A percentile compares a stretch with the other conserved stretches of the same genome.
Conservation (phyloP, 2,329 filamentous ascomycete species). For the Clathrospora elynae region DNA sequence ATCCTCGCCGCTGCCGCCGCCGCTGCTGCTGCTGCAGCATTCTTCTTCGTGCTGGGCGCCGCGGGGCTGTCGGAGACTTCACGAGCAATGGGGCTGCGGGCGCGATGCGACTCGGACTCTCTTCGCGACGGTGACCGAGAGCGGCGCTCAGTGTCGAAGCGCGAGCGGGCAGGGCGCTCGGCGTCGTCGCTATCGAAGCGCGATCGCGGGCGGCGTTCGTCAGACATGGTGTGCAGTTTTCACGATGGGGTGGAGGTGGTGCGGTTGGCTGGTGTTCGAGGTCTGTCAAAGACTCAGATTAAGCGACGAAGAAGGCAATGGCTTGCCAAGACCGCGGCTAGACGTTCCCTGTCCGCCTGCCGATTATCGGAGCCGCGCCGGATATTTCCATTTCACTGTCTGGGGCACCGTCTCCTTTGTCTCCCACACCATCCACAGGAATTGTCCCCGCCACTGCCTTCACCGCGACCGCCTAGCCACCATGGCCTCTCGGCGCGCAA, state of each 20-base stretch:
- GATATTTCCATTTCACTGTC: constrained; percentile 14
- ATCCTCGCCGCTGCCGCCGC: constrained; percentile 76
- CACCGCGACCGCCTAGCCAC: constrained; percentile 19
- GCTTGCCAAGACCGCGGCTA: constrained; percentile 13
- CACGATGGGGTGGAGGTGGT: constrained; percentile 4
- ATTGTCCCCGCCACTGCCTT: constrained; percentile 22
- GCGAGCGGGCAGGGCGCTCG: constrained; percentile 64
- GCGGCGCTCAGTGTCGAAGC: constrained; percentile 72
- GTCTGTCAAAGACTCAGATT: neutral
- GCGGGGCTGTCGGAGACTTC: constrained; percentile 54
- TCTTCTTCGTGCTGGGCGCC: constrained; percentile 58
- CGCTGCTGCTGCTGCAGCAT: constrained; percentile 65
- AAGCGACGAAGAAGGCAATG: constrained; percentile 3
- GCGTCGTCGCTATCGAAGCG: constrained; percentile 92
- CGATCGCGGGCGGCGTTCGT: constrained; percentile 83
- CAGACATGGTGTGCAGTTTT: constrained; percentile 65
- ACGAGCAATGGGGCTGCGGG: constrained; percentile 76
- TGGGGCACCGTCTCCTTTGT: constrained; percentile 9
- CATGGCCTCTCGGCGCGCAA: constrained; percentile 53
- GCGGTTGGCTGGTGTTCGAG: constrained; percentile 3
- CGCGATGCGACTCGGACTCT: constrained; percentile 71
- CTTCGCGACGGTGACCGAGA: constrained; percentile 71
- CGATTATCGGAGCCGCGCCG: too few relatives aligned
- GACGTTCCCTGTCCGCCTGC: constrained; percentile 4
- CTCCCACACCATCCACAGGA: constrained; percentile 6